These are phyloP conservation scores for Pseudoturritis turrita DNA, from an alignment of 345 rosid species.

Conservation along the genomic window DNA sequence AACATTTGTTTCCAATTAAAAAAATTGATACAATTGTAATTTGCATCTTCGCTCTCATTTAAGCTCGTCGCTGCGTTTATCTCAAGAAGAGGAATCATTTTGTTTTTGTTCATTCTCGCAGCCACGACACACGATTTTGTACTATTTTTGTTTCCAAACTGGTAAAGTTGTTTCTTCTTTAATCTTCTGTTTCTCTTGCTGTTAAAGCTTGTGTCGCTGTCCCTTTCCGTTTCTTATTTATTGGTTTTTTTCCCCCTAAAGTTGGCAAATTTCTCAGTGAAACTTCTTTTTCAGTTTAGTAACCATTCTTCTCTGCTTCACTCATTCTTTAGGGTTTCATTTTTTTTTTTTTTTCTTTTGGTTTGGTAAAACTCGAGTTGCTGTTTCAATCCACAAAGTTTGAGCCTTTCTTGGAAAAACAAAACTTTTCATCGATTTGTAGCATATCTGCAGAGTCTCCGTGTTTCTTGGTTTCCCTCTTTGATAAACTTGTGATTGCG, in stretches of 20 bases:
- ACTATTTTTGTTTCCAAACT: constrained; percentile 3
- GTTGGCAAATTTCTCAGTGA: constrained; percentile 21
- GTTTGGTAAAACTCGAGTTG: neutral
- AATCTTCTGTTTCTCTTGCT: neutral
- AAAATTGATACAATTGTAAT: neutral
- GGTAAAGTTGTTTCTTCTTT: constrained; percentile 10
- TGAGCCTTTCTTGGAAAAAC: neutral
- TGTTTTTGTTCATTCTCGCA: neutral
- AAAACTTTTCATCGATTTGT: neutral
- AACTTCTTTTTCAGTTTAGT: constrained; percentile 14
- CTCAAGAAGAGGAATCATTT: constrained; percentile 8
- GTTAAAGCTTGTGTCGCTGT: neutral
- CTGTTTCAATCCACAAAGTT: neutral
- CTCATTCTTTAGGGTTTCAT: constrained; percentile 17
- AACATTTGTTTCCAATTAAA: neutral
- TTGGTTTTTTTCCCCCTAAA: neutral
- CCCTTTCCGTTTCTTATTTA: neutral
- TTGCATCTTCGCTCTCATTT: neutral
- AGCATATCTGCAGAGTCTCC: neutral
- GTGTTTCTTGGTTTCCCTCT: constrained; percentile 1
- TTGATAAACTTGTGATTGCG: constrained; percentile 9
- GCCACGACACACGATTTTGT: neutral
- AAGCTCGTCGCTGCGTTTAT: neutral
- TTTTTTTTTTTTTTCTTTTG: neutral
- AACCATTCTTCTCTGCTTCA: constrained; percentile 12